Conservation (phyloP, 257 asterid genomes). For the Parsonsia alboflavescens region DNA sequence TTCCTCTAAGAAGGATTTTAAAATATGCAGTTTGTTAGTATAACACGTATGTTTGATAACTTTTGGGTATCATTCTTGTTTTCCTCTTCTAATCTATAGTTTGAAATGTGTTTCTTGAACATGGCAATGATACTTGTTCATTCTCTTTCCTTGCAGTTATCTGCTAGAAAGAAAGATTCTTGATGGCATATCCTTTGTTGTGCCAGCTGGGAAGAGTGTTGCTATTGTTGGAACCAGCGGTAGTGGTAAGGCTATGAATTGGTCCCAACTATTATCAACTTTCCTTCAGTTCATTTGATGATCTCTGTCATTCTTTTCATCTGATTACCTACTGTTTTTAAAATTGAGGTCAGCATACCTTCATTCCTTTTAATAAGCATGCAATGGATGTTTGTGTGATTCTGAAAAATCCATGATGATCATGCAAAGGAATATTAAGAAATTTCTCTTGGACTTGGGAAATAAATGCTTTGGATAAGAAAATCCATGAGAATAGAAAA, state of each 20-base stretch:
- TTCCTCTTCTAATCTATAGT: neutral
- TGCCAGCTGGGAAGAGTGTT: slow-evolving; percentile 97
- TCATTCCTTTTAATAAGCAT: neutral
- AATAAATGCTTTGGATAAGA: neutral
- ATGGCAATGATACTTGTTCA: slow-evolving; percentile 14
- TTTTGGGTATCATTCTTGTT: neutral
- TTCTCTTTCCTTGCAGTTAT: slow-evolving; percentile 48
- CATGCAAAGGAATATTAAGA: neutral
- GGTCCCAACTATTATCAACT: slow-evolving; percentile 13
- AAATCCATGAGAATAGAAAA: neutral
- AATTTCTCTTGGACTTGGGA: neutral
- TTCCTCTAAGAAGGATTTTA: neutral
- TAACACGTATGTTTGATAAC: neutral
- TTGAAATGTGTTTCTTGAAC: slow-evolving; percentile 1
- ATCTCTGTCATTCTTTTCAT: neutral
- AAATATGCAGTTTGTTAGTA: neutral
- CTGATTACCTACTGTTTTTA: neutral
- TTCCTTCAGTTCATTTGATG: neutral
- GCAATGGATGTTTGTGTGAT: neutral
- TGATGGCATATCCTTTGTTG: slow-evolving; percentile 77
- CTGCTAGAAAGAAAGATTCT: slow-evolving; percentile 85
- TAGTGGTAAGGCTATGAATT: slow-evolving; percentile 60
- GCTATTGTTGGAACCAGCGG: slow-evolving; percentile 99
- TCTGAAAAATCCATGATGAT: neutral
- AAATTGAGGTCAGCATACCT: neutral